Base-by-base conservation (phyloP, 805 yeast genomes). In the Spencermartinsiella europaea region DNA sequence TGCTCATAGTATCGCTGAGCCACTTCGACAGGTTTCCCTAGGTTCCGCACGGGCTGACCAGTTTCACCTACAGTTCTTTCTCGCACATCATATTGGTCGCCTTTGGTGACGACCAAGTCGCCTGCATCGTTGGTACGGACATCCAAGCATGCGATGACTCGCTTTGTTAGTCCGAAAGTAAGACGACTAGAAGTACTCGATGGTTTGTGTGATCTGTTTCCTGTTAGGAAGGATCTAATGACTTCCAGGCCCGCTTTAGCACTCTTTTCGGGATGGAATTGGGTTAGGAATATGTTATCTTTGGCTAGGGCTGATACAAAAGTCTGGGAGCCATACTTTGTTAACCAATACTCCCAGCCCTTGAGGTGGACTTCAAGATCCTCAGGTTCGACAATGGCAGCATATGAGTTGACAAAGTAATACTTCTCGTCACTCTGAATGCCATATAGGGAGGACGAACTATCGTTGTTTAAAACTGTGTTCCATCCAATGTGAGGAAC, bases 401-500 rank as follows among this genome's bases (percentile, higher is more conserved):
- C 96, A 62, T 80, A 93, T 0, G 97, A 88, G 67, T 93, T 98
- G 57, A 93, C 99, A 69, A 88, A 93, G 67, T 93, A 93, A 67
- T 86, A 93, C 62, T 87, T 84, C 54, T 77, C 76, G 39, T 67
- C 68, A 21, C 83, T 81, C 52, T 79, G 77, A 43, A 93, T 67
- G 1, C 85, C 84, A 62, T 71, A 91, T 21, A 85, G 68, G 7
- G 56, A 25, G 67, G 59, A 8, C 15, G 20, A 33, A 7, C 36
- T 36, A 12, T 33, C 33, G 8, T 21, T 25, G 2, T 57, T 46
- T 10, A 59, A 58, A 5, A 57, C 58, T 10, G 73, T 74, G 62
- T 89, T 91, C 99, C 99, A 93, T 16, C 99, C 99, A 53, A 93
- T 91, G 56, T 87, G 90, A 1, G 99, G 99, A 5, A 93, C 99